Percentiles rank a stretch among this genome's conserved stretches.
Conservation (phyloP, 345 rosid species). For the Acer campestre region DNA sequence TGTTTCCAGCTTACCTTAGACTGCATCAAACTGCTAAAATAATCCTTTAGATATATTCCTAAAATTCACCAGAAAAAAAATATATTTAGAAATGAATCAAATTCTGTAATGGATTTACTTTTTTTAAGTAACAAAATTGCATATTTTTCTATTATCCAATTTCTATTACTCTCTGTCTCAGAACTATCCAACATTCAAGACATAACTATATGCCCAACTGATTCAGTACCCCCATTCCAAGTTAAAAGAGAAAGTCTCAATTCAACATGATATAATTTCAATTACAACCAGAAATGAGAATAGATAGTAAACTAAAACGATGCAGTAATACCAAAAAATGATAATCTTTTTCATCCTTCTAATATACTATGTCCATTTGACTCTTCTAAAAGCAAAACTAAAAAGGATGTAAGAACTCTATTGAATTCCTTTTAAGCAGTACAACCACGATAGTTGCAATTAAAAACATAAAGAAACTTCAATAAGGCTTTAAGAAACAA, state of each 20-base stretch:
- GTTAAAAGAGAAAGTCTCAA: neutral
- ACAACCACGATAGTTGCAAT: neutral
- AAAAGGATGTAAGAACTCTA: neutral
- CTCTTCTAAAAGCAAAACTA: neutral
- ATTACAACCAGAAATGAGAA: neutral
- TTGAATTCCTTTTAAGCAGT: neutral
- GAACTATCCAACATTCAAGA: neutral
- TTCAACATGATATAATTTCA: neutral
- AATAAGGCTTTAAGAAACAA: neutral
- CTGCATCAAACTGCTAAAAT: neutral
- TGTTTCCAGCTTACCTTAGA: neutral
- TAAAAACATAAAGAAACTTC: neutral
- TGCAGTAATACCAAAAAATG: neutral
- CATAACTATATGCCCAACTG: neutral
- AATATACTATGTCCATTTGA: neutral
- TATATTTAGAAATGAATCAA: neutral
- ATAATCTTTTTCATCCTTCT: neutral
- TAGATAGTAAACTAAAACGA: neutral
- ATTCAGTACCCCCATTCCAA: neutral
- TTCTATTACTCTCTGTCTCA: neutral
- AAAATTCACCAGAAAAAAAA: neutral
- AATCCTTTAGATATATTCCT: neutral
- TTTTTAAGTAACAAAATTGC: neutral
- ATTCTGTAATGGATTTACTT: neutral
- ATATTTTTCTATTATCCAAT: neutral